Conservation (phyloP, 768 basidiomycete genomes). For the Boletales sp. region DNA sequence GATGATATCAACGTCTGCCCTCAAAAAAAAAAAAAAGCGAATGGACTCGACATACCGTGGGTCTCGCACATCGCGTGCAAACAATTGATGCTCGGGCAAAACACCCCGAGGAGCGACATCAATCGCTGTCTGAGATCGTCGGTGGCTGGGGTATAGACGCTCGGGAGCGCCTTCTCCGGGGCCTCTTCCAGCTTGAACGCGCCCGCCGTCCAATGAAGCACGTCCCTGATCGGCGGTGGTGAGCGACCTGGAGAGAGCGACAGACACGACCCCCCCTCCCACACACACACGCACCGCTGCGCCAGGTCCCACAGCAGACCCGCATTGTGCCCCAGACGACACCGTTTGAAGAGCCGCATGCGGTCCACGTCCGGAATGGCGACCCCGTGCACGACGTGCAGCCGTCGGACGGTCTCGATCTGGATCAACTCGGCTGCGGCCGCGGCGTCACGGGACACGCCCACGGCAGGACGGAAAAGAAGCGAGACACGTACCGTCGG, state of each 20-base stretch:
- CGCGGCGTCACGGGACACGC: too few species aligned
- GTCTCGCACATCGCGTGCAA: slow-evolving; percentile 36
- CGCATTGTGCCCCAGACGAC: slow-evolving; percentile 18
- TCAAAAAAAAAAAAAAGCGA: too few species aligned
- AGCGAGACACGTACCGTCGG: slow-evolving; percentile 49
- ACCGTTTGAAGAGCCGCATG: slow-evolving; percentile 22
- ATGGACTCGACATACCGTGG: slow-evolving; percentile 30
- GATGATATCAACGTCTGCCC: too few species aligned
- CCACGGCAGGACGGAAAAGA: too few species aligned
- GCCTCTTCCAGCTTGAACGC: background rate
- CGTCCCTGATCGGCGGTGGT: slow-evolving; percentile 30
- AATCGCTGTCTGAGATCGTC: slow-evolving; percentile 33
- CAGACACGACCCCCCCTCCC: too few species aligned
- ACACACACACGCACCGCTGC: slow-evolving; percentile 44
- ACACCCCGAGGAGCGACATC: slow-evolving; percentile 29
- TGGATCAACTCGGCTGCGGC: slow-evolving; percentile 47
- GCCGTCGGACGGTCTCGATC: slow-evolving; percentile 40
- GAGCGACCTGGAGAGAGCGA: background rate
- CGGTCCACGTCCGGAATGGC: slow-evolving; percentile 35
- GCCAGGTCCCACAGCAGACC: slow-evolving; percentile 43
- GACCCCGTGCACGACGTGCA: slow-evolving; percentile 31
- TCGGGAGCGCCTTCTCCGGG: slow-evolving; percentile 2
- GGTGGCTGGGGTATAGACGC: slow-evolving; percentile 11
- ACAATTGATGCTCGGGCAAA: slow-evolving; percentile 49
- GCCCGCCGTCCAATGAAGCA: slow-evolving; percentile 35